phyloP scores from a whole-genome alignment of 306 rosid species.

The Casuarina glauca region DNA sequence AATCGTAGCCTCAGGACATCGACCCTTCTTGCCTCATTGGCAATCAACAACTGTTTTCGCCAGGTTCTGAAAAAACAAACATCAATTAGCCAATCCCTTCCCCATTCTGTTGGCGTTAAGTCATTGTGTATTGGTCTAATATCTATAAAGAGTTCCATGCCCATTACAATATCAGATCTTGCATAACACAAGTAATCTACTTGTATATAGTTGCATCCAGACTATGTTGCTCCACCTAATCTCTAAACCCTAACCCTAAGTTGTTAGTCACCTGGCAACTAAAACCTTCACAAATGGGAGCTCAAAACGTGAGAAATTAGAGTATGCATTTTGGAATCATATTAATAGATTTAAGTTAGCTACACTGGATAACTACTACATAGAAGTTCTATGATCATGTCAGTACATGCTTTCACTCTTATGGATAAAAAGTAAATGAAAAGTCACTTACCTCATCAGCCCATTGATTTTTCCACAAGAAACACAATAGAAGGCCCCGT shows the following conservation, averaged over 20 bases:
- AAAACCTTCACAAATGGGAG: not conserved
- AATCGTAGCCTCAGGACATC: conserved; percentile 71
- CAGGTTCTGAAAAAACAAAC: conserved; percentile 61
- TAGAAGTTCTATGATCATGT: not conserved
- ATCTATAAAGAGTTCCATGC: not conserved
- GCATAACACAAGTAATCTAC: not conserved
- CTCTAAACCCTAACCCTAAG: not conserved
- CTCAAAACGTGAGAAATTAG: not conserved
- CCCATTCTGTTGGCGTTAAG: not conserved
- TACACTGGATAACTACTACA: not conserved
- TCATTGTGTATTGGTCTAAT: not conserved
- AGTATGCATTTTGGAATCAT: not conserved
- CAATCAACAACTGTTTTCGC: conserved; percentile 72
- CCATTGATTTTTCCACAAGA: conserved; percentile 75
- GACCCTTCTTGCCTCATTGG: conserved; percentile 91
- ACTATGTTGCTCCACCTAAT: conserved; percentile 2
- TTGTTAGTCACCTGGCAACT: not conserved
- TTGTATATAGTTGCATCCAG: not conserved
- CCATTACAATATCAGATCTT: not conserved
- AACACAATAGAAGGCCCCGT: conserved; percentile 75
- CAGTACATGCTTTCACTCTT: not conserved
- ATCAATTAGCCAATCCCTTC: conserved; percentile 26
- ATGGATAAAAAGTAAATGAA: conserved; percentile 4
- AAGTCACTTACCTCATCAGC: conserved; percentile 67
- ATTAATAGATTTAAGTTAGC: not conserved